Evolutionary conservation across 768 basidiomycete species (phyloP).

Genomic region (Dioszegia crocea): DNA sequence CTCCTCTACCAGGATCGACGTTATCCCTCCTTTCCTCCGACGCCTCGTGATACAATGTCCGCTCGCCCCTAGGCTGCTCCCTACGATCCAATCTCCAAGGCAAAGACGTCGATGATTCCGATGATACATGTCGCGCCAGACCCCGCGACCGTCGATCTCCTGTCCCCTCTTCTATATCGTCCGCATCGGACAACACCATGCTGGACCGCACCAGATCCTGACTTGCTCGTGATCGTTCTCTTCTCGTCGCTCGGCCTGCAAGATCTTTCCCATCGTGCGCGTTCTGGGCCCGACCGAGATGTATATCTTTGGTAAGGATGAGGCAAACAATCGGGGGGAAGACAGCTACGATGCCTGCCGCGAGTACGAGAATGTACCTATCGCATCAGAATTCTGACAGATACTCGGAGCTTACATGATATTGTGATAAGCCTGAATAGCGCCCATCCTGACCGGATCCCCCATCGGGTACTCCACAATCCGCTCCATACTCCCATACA

Average conservation of each 20-base stretch:
- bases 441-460: conserved; percentile 62
- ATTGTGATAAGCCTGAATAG: conserved; percentile 55
- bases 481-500: conserved; percentile 60
- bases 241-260: conserved; percentile 20
- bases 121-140: too few species aligned
- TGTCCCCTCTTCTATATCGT: too few species aligned
- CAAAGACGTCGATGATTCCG: background rate
- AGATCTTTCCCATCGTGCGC: conserved; percentile 57
- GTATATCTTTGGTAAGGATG: conserved; percentile 63
- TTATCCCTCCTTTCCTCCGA: conserved; percentile 1
- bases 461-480: conserved; percentile 54
- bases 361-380: conserved; percentile 4
- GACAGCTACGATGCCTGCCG: conserved; percentile 53
- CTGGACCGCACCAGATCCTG: background rate
- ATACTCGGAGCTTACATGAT: conserved; percentile 50
- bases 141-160: too few species aligned
- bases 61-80: too few species aligned
- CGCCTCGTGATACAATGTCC: background rate
- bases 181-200: background rate
- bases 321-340: conserved; percentile 61
- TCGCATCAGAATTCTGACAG: background rate
- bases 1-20: background rate
- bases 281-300: conserved; percentile 68
- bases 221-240: background rate
- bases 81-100: too few species aligned